phyloP scores from a whole-genome alignment of 1,284 basidiomycete species.

The Microbotryum intermedium region DNA sequence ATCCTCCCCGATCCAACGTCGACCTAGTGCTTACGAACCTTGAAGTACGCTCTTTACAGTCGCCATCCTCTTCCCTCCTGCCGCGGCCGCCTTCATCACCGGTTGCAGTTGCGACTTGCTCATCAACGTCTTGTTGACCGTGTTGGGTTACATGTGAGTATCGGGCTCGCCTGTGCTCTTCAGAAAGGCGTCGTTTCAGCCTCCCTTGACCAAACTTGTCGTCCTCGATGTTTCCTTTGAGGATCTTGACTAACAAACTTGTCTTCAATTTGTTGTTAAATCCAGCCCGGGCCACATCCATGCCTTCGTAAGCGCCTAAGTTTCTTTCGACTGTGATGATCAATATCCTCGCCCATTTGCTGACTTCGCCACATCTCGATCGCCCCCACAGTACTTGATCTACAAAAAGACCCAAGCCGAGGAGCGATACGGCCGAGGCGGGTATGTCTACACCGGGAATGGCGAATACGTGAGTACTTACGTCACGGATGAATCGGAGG shows the following conservation, averaged over 20 bases:
- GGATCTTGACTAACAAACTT: too few relatives aligned
- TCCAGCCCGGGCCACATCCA: conserved; percentile 42
- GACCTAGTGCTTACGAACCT: too few relatives aligned
- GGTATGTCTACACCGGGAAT: conserved; percentile 51
- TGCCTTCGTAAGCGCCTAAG: conserved; percentile 39
- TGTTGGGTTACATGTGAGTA: conserved; percentile 59
- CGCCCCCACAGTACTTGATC: conserved; percentile 47
- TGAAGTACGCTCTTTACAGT: conserved; percentile 42
- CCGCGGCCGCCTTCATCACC: conserved; percentile 58
- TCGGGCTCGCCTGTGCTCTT: too few relatives aligned
- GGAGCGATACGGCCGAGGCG: conserved; percentile 59
- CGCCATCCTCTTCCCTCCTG: conserved; percentile 55
- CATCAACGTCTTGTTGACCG: conserved; percentile 66
- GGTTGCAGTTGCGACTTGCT: conserved; percentile 61
- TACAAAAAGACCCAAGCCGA: conserved; percentile 71
- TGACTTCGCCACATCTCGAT: not conserved
- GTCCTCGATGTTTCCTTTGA: too few relatives aligned
- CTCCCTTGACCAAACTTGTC: too few relatives aligned
- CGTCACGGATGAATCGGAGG: too few relatives aligned
- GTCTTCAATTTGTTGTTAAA: not conserved
- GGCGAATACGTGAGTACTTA: not conserved
- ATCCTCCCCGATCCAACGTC: too few relatives aligned
- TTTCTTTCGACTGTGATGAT: not conserved
- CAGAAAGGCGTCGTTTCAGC: too few relatives aligned
- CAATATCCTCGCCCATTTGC: not conserved